Conservation (phyloP, 441 rosid species). For the Bruguiera hainesii region DNA sequence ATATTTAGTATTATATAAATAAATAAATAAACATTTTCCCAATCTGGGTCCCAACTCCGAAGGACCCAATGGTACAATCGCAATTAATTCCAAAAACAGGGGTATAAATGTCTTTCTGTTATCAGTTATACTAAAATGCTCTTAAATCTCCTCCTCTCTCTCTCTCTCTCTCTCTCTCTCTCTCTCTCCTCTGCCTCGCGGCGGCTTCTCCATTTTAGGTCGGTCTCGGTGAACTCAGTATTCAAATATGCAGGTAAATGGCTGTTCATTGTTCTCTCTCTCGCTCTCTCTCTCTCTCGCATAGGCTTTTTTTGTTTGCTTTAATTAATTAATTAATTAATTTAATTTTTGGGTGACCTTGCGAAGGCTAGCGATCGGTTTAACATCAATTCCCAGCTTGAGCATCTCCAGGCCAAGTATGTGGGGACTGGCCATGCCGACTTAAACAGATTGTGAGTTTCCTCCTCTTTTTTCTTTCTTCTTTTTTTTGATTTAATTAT, state of each 20-base stretch:
- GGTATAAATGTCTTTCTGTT: neutral
- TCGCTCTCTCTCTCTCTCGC: too few relatives aligned
- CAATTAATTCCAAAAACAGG: neutral
- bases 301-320: too few relatives aligned
- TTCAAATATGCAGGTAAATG: conserved; percentile 17
- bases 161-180: too few relatives aligned
- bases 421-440: conserved; percentile 96
- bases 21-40: too few relatives aligned
- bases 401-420: conserved; percentile 95
- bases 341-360: too few relatives aligned
- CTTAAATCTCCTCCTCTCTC: neutral
- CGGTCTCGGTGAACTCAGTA: neutral
- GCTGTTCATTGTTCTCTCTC: neutral
- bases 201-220: neutral
- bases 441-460: conserved; percentile 79
- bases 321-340: too few relatives aligned
- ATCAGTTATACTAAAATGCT: neutral
- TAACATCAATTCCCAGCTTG: conserved; percentile 95
- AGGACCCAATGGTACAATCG: neutral
- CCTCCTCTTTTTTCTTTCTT: neutral
- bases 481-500: neutral
- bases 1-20: too few relatives aligned
- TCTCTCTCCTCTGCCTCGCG: neutral
- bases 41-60: neutral
- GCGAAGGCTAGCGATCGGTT: conserved; percentile 94